Conservation (phyloP, 768 basidiomycete species). For the Hypsizygus marmoreus region DNA sequence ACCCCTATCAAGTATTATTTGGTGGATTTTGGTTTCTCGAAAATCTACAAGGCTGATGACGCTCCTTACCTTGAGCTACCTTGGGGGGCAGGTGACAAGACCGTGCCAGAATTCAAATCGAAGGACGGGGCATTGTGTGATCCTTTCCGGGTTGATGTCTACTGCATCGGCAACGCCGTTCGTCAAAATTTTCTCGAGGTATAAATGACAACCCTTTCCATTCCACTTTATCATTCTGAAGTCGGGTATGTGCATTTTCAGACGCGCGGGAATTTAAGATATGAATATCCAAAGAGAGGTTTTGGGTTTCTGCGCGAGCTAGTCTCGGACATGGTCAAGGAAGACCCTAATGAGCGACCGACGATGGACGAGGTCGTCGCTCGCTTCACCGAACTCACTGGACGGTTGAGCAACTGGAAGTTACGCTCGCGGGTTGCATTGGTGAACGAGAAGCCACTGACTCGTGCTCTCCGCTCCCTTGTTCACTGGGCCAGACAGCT, state of each 20-base stretch:
- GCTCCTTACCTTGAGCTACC: conserved; percentile 28
- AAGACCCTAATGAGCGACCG: conserved; percentile 34
- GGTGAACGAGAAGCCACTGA: neutral
- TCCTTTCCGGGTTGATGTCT: conserved; percentile 38
- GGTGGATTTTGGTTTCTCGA: conserved; percentile 33
- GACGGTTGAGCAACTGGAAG: conserved; percentile 26
- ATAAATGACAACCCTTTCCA: too few relatives aligned
- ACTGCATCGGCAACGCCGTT: conserved; percentile 34
- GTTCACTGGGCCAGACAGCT: conserved; percentile 12
- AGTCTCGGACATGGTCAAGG: conserved; percentile 35
- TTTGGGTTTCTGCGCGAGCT: conserved; percentile 32
- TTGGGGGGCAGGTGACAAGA: conserved; percentile 40
- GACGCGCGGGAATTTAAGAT: neutral
- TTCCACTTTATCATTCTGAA: neutral
- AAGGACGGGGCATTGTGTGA: too few relatives aligned
- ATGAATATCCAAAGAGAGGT: conserved; percentile 11
- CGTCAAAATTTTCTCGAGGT: conserved; percentile 13
- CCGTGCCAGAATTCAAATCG: conserved; percentile 33
- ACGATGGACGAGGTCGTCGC: conserved; percentile 38
- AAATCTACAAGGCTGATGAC: conserved; percentile 23
- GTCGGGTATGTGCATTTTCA: too few relatives aligned
- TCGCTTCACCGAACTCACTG: conserved; percentile 28
- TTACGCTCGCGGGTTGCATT: conserved; percentile 28
- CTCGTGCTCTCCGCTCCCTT: conserved; percentile 1
- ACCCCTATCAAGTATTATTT: conserved; percentile 26